Conservation (phyloP, 1,284 basidiomycete species). For the Fomitopsis betulina region DNA sequence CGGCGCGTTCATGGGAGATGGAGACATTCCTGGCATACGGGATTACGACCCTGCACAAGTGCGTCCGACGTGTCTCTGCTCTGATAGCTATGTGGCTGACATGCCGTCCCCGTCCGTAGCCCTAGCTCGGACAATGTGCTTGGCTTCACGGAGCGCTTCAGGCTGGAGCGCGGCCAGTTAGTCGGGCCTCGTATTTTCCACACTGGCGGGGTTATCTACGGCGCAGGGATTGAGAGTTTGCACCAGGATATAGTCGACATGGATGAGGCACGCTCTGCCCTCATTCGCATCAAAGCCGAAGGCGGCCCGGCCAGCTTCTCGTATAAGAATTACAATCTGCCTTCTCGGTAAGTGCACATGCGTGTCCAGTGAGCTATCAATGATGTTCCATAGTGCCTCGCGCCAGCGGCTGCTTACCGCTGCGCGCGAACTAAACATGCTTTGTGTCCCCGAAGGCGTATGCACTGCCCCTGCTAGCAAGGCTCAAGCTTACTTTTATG, state of each 20-base stretch:
- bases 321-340: slow-evolving; percentile 74
- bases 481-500: neutral
- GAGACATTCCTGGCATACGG: slow-evolving; percentile 72
- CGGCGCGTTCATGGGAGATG: slow-evolving; percentile 68
- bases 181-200: slow-evolving; percentile 69
- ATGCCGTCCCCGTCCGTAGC: slow-evolving; percentile 28
- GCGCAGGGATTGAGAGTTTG: slow-evolving; percentile 43
- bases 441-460: slow-evolving; percentile 68
- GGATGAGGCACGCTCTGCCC: slow-evolving; percentile 57
- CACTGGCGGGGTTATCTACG: slow-evolving; percentile 63
- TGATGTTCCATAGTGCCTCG: slow-evolving; percentile 37
- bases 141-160: slow-evolving; percentile 58
- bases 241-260: slow-evolving; percentile 62
- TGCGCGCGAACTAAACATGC: slow-evolving; percentile 59
- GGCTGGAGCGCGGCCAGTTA: slow-evolving; percentile 62
- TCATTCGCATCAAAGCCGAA: slow-evolving; percentile 64
- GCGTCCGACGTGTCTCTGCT: slow-evolving; percentile 15
- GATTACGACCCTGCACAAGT: slow-evolving; percentile 78
- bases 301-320: slow-evolving; percentile 65
- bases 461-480: slow-evolving; percentile 7
- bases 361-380: neutral
- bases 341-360: slow-evolving; percentile 42
- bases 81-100: neutral
- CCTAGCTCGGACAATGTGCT: slow-evolving; percentile 59
- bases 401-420: slow-evolving; percentile 61